Base-by-base conservation (phyloP, 1,284 basidiomycete species). In the Mycosarcoma mackinlayi region DNA sequence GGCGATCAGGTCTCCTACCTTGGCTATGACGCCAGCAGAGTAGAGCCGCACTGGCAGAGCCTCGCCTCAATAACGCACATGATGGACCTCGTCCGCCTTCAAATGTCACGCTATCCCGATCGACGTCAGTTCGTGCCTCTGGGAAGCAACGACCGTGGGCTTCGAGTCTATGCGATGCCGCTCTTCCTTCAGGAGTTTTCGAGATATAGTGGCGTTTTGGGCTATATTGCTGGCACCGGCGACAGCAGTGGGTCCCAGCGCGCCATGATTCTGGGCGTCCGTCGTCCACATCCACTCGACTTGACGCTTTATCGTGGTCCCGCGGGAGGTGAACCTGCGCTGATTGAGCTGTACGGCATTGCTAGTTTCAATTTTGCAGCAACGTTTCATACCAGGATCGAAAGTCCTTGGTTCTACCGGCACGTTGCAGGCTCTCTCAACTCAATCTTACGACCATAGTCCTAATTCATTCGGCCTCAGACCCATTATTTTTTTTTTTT, bases 71-170 rank as follows among this genome's bases (percentile, higher is more conserved):
- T 46, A 21, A 21, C 21, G 19, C 13, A 14, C 3, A 24, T 14
- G 5, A n/a, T n/a, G n/a, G n/a, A n/a, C n/a, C n/a, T n/a, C n/a
- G 31, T 46, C 31, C 21, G 25, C 6, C 19, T 8, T 2, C 44
- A 46, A 34, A 34, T 46, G 30, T 10, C 19, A 18, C 10, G 21
- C 11, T 46, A 8, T n/a, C 44, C 44, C 6, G 21, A 46, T 24
- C 30, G 44, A 23, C 44, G 30, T 11, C 44, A 46, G 21, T 46
- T 34, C 28, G 19, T 44, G 6, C 28, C 27, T 16, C 41, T 44
- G 10, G 28, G 28, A 19, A 44, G 28, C 4, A 31, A 31, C 18
- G 28, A 8, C 24, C 9, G 27, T 5, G 13, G 2, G 8, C 4
- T 19, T 13, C 33, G n/a, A n/a, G 13, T 34, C 11, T 46, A 34